These are phyloP conservation scores for Colletotrichum sp. DNA, from an alignment of 2,329 filamentous ascomycete genomes.

Conservation along the genomic window DNA sequence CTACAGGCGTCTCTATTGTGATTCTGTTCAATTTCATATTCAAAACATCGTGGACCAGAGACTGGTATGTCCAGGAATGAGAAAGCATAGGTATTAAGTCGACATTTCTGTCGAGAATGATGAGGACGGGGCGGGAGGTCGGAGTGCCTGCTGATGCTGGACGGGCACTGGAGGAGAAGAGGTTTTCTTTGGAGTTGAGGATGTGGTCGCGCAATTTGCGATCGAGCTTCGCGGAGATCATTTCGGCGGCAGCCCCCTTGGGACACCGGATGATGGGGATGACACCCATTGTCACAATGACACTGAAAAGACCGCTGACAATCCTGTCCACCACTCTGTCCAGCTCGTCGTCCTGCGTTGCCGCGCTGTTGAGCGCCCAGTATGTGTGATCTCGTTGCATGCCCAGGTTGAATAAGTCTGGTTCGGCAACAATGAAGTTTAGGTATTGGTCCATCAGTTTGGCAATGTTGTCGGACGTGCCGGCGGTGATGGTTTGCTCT, in stretches of 20 bases:
- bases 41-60: constrained; percentile 72
- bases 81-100: constrained; percentile 98
- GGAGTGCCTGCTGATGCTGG: constrained; percentile 64
- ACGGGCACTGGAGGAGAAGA: constrained; percentile 76
- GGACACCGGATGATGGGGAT: constrained; percentile 96
- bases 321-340: constrained; percentile 88
- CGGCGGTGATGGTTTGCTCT: constrained; percentile 80
- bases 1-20: constrained; percentile 83
- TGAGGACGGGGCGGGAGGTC: constrained; percentile 82
- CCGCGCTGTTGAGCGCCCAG: constrained; percentile 93
- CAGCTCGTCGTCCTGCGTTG: constrained; percentile 88
- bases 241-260: constrained; percentile 89
- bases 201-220: constrained; percentile 96
- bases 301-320: constrained; percentile 95
- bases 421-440: constrained; percentile 96
- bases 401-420: constrained; percentile 91
- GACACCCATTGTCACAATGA: constrained; percentile 97
- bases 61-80: constrained; percentile 85
- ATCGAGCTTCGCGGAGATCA: constrained; percentile 93
- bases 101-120: constrained; percentile 94
- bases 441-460: constrained; percentile 97
- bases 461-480: constrained; percentile 86
- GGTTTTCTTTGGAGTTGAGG: constrained; percentile 95
- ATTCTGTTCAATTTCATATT: constrained; percentile 82
- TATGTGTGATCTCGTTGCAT: constrained; percentile 85